Evolutionary conservation across 2,329 filamentous ascomycete genomes (phyloP), one percentile per base, ranked within the genome.

Genomic region (Aureobasidium uvarum): DNA sequence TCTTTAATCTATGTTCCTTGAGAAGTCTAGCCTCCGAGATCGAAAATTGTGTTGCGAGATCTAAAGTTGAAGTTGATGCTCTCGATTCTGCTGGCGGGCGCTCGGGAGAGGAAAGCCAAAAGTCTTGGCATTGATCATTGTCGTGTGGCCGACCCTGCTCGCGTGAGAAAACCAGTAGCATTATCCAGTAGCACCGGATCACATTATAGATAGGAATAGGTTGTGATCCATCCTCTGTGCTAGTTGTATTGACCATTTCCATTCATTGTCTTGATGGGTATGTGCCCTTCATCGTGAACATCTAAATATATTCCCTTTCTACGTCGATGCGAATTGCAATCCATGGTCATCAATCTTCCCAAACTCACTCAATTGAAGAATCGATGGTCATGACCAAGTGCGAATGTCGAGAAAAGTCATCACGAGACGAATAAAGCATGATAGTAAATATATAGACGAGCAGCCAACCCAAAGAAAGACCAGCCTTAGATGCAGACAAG

Each of bases 401-500:
- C 23, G 1, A 13, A 48, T 28, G 4, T 25, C 11, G 11, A 48
- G 23, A 48, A 7, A 8, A 10, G 4, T 20, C 41, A 43, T 43
- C 41, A 23, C 23, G 45, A 28, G 45, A 48, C 25, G 45, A 48
- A 16, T 36, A 10, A 36, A 36, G 11, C 13, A 36, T 36, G 10
- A 36, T 1, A 8, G 10, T 36, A 36, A 36, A 8, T 54, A 6
- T 54, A 41, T 41, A 28, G 16, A 56, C 16, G 5, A 56, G 7
- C 1, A 11, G 14, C 3, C n/a, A 28, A 56, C 5, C 11, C 23
- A 46, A 5, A 25, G 14, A 46, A 56, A 18, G 20, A 25, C 38
- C 23, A 43, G 33, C 23, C 54, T 5, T n/a, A 18, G 5, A 60
- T 60, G 56, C 56, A 31, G 14, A 36, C 45, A n/a, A 52, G 38